phyloP scores from a whole-genome alignment of 345 rosid species.

The rapeseed (Brassica napus) region DNA sequence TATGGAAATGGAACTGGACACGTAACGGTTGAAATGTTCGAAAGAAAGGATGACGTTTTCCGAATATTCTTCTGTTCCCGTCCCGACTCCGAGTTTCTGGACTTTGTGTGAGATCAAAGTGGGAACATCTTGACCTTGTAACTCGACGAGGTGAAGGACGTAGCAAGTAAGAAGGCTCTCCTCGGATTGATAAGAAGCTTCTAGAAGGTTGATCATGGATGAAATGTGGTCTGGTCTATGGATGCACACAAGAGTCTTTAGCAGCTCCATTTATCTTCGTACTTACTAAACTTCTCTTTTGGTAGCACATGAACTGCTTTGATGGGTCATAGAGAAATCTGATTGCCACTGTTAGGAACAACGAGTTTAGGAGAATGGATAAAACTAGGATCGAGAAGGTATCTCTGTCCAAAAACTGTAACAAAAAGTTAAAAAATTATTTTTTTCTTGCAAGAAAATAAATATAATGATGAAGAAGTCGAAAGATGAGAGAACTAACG shows the following conservation, averaged over 20 bases:
- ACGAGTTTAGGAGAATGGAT: conserved; percentile 27
- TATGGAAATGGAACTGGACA: conserved; percentile 36
- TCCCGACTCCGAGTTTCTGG: conserved; percentile 34
- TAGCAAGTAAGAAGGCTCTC: conserved; percentile 44
- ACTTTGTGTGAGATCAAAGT: conserved; percentile 52
- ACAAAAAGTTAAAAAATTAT: neutral
- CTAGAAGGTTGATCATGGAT: conserved; percentile 5
- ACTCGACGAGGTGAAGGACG: conserved; percentile 60
- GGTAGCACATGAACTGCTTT: conserved; percentile 52
- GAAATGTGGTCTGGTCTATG: conserved; percentile 49
- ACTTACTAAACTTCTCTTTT: conserved; percentile 42
- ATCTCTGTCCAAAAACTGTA: neutral
- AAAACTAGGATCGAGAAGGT: conserved; percentile 2
- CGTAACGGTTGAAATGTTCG: conserved; percentile 34
- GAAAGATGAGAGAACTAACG: neutral
- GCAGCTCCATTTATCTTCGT: conserved; percentile 36
- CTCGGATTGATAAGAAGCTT: conserved; percentile 12
- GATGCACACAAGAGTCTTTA: conserved; percentile 52
- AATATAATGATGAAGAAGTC: neutral
- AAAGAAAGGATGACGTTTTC: conserved; percentile 46
- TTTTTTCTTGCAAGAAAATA: neutral
- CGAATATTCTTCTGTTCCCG: conserved; percentile 18
- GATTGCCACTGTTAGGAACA: conserved; percentile 21
- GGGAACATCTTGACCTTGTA: conserved; percentile 37
- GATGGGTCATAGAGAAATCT: conserved; percentile 44